Evolutionary conservation across 108 stramenopile genomes (phyloP), one percentile per base, ranked within the genome.

Genomic region (Cyclotella choctawhatcheeana): DNA sequence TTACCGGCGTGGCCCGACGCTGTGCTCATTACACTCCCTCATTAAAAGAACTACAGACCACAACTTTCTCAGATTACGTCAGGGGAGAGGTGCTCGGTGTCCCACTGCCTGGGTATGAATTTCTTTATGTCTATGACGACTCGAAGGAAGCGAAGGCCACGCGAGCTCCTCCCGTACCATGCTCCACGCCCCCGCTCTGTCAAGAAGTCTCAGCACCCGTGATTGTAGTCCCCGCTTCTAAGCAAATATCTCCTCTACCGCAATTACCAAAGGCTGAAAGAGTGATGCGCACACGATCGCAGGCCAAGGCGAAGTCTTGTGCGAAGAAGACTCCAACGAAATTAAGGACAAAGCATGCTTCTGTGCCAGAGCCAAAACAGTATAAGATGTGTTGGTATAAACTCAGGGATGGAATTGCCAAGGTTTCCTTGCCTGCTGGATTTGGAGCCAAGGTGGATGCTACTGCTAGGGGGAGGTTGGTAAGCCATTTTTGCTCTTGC

Each of bases 51-150:
- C 53, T 94, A 17, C 77, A 82, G 31, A 71, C 76, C 27, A 67
- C 62, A 0, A 67, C 86, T 25, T 94, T 94, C 59, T 86, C 88
- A 0, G 90, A 94, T 47, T 94, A 88, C 47, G 74, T 94, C 29
- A 84, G 93, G 2, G 72, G 85, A 32, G 79, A 83, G 34, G 72
- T 94, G 21, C 64, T 94, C 43, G 64, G 62, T 3, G 67, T 83
- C 51, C 85, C 88, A 17, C 48, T 82, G 25, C 79, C 79, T 24
- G 79, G 79, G n/a, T 79, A 68, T 45, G 79, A 79, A 30, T 79
- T 79, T 30, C 58, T 79, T 0, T 79, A 79, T 26, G 60, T 79
- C 12, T 72, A 79, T 44, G 71, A 79, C 31, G 67, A 79, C 25
- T 45, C 50, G 45, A 66, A 76, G 37, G 78, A 63, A 8, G 34